phyloP scores from a whole-genome alignment of 2,329 filamentous ascomycete species.

The Pseudopithomyces maydicus region DNA sequence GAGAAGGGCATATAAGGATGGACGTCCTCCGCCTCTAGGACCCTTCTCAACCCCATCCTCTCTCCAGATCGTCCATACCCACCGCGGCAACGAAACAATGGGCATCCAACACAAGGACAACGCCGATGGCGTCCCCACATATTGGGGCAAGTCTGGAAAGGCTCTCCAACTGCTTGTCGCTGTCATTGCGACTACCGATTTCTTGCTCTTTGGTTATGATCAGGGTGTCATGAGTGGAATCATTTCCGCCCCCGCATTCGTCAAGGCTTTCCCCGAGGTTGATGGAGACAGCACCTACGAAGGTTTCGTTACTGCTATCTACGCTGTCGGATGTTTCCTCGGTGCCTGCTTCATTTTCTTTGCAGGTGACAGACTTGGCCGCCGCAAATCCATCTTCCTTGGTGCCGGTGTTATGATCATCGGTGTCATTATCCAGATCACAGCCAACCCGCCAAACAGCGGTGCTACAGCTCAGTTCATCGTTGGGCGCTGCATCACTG shows the following conservation, averaged over 20 bases:
- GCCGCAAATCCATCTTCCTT: slow-evolving; percentile 49
- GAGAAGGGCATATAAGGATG: slow-evolving; percentile 1
- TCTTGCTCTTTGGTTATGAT: slow-evolving; percentile 57
- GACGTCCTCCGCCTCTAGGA: neutral
- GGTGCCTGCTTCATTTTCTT: slow-evolving; percentile 47
- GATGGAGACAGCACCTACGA: slow-evolving; percentile 43
- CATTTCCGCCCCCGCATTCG: slow-evolving; percentile 45
- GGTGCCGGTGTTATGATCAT: slow-evolving; percentile 49
- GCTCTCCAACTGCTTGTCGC: neutral
- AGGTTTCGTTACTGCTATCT: slow-evolving; percentile 57
- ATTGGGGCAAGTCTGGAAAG: slow-evolving; percentile 4
- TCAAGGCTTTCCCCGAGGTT: slow-evolving; percentile 43
- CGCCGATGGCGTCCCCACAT: neutral
- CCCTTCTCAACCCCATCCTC: neutral
- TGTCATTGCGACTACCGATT: slow-evolving; percentile 32
- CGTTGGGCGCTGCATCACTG: slow-evolving; percentile 43
- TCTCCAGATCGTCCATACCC: neutral
- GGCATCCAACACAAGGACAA: slow-evolving; percentile 1
- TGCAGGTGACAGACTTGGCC: slow-evolving; percentile 49
- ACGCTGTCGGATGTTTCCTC: slow-evolving; percentile 55
- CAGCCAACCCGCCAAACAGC: slow-evolving; percentile 29
- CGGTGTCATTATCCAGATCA: slow-evolving; percentile 47
- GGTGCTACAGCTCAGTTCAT: slow-evolving; percentile 31
- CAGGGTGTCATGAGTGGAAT: slow-evolving; percentile 49
- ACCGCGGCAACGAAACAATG: neutral